phyloP scores from a whole-genome alignment of 441 rosid genomes.

The Manihot esculenta region DNA sequence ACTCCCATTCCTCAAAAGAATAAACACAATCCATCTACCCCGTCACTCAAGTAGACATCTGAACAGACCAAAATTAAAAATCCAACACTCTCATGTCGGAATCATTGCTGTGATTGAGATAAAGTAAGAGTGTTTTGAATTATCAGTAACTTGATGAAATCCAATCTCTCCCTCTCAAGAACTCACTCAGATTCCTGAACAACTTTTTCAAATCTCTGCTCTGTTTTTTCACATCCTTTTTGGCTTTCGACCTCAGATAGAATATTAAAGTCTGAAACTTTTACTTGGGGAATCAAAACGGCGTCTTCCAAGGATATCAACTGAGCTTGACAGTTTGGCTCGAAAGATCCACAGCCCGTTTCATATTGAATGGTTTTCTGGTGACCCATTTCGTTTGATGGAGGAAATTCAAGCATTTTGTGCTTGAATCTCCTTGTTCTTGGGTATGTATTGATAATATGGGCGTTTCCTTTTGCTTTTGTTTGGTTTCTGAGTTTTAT shows the following conservation, averaged over 20 bases:
- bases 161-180: background rate
- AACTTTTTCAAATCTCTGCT: background rate
- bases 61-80: background rate
- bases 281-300: background rate
- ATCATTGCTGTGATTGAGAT: background rate
- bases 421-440: background rate
- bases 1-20: background rate
- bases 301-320: background rate
- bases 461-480: background rate
- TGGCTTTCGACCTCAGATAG: background rate
- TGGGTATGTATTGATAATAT: conserved; percentile 8
- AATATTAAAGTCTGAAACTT: background rate
- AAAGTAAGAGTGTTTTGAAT: background rate
- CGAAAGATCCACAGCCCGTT: conserved; percentile 29
- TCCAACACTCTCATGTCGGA: background rate
- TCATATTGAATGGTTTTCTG: conserved; percentile 17
- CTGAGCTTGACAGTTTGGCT: conserved; percentile 1
- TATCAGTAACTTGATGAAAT: background rate
- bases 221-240: background rate
- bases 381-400: conserved; percentile 19
- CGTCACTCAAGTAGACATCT: background rate
- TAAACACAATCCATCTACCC: background rate
- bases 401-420: conserved; percentile 21
- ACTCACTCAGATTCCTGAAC: background rate
- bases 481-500: conserved; percentile 4